Conservation (phyloP, 345 rosid species). For the Aquilaria sinensis region DNA sequence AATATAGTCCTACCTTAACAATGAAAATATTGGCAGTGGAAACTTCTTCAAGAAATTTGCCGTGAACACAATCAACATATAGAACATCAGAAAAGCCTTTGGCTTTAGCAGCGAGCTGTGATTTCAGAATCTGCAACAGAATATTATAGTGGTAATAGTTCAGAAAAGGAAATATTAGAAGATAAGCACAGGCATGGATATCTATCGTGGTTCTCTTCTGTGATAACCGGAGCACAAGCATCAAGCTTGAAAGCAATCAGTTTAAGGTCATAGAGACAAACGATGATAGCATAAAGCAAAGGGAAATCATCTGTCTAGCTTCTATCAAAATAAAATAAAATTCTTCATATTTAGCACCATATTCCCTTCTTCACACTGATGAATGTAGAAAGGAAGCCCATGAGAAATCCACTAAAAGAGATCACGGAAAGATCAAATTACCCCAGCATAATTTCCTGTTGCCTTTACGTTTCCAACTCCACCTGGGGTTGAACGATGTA, state of each 20-base stretch:
- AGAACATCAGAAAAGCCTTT: slow-evolving; percentile 27
- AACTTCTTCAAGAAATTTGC: slow-evolving; percentile 24
- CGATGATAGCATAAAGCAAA: too few species aligned
- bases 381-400: background rate
- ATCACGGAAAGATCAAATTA: background rate
- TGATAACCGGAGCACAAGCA: too few species aligned
- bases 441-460: slow-evolving; percentile 26
- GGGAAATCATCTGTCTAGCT: too few species aligned
- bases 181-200: background rate
- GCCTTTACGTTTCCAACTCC: slow-evolving; percentile 30
- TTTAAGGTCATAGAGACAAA: too few species aligned
- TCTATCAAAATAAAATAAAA: too few species aligned
- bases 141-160: background rate
- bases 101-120: slow-evolving; percentile 22
- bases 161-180: background rate
- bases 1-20: slow-evolving; percentile 21
- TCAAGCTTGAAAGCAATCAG: too few species aligned
- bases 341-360: background rate
- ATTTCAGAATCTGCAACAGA: slow-evolving; percentile 21
- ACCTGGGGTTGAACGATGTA: slow-evolving; percentile 22
- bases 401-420: background rate
- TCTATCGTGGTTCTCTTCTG: too few species aligned
- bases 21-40: slow-evolving; percentile 28
- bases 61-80: slow-evolving; percentile 25
- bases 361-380: background rate